These are phyloP conservation scores for Aspergillus terreus DNA, from an alignment of 2,329 filamentous ascomycete genomes.

Conservation along the genomic window DNA sequence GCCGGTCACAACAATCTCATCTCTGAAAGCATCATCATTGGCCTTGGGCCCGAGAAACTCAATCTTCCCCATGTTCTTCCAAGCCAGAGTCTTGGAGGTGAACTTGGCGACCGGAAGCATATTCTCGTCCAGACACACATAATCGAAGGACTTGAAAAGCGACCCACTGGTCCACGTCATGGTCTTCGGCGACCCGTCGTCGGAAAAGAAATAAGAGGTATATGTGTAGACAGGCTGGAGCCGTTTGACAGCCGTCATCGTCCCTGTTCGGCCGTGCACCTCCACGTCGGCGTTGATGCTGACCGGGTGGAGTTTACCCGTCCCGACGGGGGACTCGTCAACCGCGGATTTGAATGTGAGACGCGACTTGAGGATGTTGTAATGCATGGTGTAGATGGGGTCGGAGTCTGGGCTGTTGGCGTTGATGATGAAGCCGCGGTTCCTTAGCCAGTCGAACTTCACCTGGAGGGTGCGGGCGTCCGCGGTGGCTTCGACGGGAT, in stretches of 20 bases:
- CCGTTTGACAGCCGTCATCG: slow-evolving; percentile 24
- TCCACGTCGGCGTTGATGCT: slow-evolving; percentile 27
- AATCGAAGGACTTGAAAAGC: slow-evolving; percentile 28
- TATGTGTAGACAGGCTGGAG: slow-evolving; percentile 26
- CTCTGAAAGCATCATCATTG: slow-evolving; percentile 15
- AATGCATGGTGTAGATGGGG: slow-evolving; percentile 21
- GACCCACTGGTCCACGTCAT: slow-evolving; percentile 27
- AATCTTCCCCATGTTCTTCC: slow-evolving; percentile 24
- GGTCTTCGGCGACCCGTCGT: slow-evolving; percentile 15
- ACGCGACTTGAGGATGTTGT: slow-evolving; percentile 9
- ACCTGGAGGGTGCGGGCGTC: slow-evolving; percentile 13
- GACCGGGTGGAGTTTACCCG: slow-evolving; percentile 19
- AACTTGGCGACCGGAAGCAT: slow-evolving; percentile 26
- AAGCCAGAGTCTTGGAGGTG: slow-evolving; percentile 19
- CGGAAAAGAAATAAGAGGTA: slow-evolving; percentile 21
- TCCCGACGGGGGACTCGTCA: slow-evolving; percentile 17
- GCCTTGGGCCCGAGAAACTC: slow-evolving; percentile 22
- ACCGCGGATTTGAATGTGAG: slow-evolving; percentile 16
- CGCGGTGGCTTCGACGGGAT: not conserved
- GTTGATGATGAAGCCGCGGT: slow-evolving; percentile 18
- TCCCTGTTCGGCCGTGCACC: slow-evolving; percentile 19
- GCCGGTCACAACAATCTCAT: slow-evolving; percentile 28
- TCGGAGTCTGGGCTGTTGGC: slow-evolving; percentile 9
- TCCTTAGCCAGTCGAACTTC: slow-evolving; percentile 26
- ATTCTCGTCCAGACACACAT: slow-evolving; percentile 27